Base-by-base conservation (phyloP, 768 basidiomycete species). In the Epithele typhae region DNA sequence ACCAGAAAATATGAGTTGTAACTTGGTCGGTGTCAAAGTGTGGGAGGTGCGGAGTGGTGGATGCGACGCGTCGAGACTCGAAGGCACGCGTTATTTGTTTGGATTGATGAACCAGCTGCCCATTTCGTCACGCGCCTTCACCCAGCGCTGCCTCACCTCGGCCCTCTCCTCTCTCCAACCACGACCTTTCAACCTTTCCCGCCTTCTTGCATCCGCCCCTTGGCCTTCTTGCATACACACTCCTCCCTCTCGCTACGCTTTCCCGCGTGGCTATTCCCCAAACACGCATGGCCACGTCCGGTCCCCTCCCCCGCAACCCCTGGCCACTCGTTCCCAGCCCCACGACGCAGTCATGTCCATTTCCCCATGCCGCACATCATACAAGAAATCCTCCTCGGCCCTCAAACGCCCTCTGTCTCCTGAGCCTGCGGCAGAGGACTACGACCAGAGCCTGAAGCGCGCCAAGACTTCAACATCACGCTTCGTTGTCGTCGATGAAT, bases 391-490 rank as follows among this genome's bases (percentile, higher is more conserved):
- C 61, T 45, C 61, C 59, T 24, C 32, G 23, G 37, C 69, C 37
- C 53, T 59, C 41, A 79, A 78, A 59, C 73, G 76, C 22, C 64
- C 75, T 38, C 73, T 68, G 45, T 79, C 79, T 15, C 79, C 78
- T 23, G 79, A 80, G 40, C 69, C 64, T 14, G 27, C 43, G 25
- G 63, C 51, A 32, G 76, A 77, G 14, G 45, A 17, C 48, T 39
- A n/a, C 30, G 49, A 43, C 9, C 61, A 62, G 30, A 43, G 59
- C 30, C 53, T 58, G 4, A 82, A 82, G 59, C 77, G 81, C 17
- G 65, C 64, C 41, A 78, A 67, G 59, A 59, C 72, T 9, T 21
- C 45, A 2, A 24, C 45, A 3, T 34, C 41, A 21, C 15, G 27
- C n/a, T 14, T 24, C 8, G 19, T 33, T 6, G 41, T 44, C 37